A percentile compares a stretch with the other conserved stretches of the same genome.
phyloP scores from a whole-genome alignment of 495 filamentous ascomycete genomes.

The Annulohypoxylon moriforme region DNA sequence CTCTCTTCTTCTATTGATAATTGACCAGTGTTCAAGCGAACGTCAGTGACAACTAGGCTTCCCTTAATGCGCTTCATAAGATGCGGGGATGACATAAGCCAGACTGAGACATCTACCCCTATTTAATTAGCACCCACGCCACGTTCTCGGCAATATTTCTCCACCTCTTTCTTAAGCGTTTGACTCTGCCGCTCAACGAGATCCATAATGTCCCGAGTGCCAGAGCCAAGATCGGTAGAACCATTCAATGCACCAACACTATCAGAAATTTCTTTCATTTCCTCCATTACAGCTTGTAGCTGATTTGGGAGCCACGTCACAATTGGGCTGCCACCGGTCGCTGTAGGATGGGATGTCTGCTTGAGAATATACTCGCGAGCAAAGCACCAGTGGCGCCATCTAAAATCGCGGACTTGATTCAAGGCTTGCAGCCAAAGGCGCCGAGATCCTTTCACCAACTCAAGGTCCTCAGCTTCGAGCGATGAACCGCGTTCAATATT shows the following conservation, averaged over 20 bases:
- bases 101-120: neutral
- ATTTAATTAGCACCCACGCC: conserved; percentile 52
- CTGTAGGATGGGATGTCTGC: conserved; percentile 82
- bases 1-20: neutral
- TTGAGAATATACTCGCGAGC: conserved; percentile 94
- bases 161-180: conserved; percentile 80
- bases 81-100: neutral
- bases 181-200: conserved; percentile 72
- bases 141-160: conserved; percentile 80
- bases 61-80: neutral
- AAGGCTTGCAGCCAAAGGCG: conserved; percentile 75
- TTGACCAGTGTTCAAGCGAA: neutral
- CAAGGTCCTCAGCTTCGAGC: conserved; percentile 35
- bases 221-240: conserved; percentile 46
- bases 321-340: conserved; percentile 91
- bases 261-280: conserved; percentile 75
- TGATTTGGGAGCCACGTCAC: conserved; percentile 93
- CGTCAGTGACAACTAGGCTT: neutral
- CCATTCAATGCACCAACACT: conserved; percentile 56
- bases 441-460: conserved; percentile 53
- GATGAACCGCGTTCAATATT: conserved; percentile 50
- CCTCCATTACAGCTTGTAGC: conserved; percentile 77
- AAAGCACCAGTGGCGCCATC: conserved; percentile 95
- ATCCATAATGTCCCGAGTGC: conserved; percentile 73
- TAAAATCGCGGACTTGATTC: conserved; percentile 88